phyloP scores from a whole-genome alignment of 2,329 filamentous ascomycete species.

The Pseudogymnoascus sp. region DNA sequence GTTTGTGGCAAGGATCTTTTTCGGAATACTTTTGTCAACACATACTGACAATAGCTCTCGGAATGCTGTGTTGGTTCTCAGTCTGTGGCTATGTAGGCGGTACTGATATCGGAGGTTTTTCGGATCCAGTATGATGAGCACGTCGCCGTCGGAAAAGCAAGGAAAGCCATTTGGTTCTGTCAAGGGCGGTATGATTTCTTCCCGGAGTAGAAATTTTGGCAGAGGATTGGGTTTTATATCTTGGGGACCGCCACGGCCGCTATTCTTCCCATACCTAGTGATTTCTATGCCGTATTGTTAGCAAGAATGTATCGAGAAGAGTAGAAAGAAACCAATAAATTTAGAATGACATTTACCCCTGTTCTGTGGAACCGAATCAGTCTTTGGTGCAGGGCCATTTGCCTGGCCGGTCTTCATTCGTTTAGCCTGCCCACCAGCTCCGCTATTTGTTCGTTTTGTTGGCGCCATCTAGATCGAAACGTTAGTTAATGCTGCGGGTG shows the following conservation, averaged over 20 bases:
- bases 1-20: neutral
- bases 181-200: neutral
- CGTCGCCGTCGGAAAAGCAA: neutral
- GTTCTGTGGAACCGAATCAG: neutral
- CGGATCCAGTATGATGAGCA: neutral
- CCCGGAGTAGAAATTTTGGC: neutral
- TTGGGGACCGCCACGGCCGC: neutral
- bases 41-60: neutral
- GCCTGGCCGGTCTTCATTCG: neutral
- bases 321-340: neutral
- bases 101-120: neutral
- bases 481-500: neutral
- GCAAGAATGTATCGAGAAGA: neutral
- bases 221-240: neutral
- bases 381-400: neutral
- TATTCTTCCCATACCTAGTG: neutral
- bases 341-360: neutral
- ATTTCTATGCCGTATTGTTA: neutral
- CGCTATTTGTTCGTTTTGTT: neutral
- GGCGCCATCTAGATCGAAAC: neutral
- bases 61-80: neutral
- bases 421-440: neutral
- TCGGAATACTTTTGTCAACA: neutral
- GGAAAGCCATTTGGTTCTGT: neutral
- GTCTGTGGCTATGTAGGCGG: neutral